phyloP scores from a whole-genome alignment of 2,329 filamentous ascomycete genomes.

The Tolypocladium amazonense region DNA sequence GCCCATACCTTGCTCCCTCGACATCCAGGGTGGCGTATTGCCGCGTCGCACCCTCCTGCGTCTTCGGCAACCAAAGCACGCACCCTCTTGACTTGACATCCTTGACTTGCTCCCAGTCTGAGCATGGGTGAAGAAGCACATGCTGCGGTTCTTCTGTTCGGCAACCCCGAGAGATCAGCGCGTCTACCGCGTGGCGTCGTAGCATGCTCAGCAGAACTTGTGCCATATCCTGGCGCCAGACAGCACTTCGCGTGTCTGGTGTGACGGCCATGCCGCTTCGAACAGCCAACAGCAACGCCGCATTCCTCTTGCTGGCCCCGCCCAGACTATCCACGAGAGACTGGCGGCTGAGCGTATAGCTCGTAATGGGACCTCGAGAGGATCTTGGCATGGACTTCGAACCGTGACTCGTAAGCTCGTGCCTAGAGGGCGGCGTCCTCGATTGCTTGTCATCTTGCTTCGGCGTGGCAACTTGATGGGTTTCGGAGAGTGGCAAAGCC shows the following conservation, averaged over 20 bases:
- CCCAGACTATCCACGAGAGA: conserved; percentile 15
- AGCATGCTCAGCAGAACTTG: conserved; percentile 38
- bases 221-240: conserved; percentile 43
- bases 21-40: conserved; percentile 36
- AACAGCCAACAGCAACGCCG: conserved; percentile 6
- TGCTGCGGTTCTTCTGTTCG: conserved; percentile 13
- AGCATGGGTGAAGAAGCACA: conserved; percentile 29
- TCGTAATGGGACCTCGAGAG: conserved; percentile 11
- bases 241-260: conserved; percentile 2
- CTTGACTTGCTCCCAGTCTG: conserved; percentile 32
- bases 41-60: conserved; percentile 10
- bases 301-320: conserved; percentile 6
- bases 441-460: neutral
- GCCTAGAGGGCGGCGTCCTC: neutral
- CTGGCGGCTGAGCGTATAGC: conserved; percentile 19
- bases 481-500: neutral
- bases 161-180: conserved; percentile 23
- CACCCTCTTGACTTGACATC: conserved; percentile 30
- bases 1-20: conserved; percentile 18
- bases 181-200: conserved; percentile 33
- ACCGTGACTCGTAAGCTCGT: neutral
- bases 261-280: conserved; percentile 17
- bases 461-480: neutral
- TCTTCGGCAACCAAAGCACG: conserved; percentile 29
- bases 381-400: neutral